A percentile compares a stretch with the other conserved stretches of the same genome.
These are phyloP conservation scores for Pleurotus cornucopiae DNA, from an alignment of 768 basidiomycete species.

Conservation along the genomic window DNA sequence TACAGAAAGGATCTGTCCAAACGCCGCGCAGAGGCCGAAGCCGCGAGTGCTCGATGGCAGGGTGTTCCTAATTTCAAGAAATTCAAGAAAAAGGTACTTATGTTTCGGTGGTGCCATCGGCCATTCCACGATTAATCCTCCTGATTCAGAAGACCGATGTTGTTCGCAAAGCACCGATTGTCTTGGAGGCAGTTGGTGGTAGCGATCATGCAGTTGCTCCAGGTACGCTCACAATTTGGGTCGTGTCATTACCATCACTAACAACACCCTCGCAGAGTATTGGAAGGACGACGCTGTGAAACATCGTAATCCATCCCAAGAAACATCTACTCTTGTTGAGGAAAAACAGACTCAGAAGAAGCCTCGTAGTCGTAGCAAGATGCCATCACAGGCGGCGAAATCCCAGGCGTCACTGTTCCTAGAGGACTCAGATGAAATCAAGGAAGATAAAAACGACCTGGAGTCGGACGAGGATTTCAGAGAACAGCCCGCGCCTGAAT, in stretches of 20 bases:
- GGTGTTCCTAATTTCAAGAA: conserved; percentile 70
- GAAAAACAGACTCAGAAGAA: conserved; percentile 42
- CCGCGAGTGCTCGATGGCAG: conserved; percentile 34
- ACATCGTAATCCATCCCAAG: conserved; percentile 15
- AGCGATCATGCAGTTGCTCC: conserved; percentile 53
- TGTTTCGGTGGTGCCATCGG: not conserved
- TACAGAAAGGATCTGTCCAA: conserved; percentile 25
- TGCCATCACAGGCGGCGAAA: conserved; percentile 20
- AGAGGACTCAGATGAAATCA: conserved; percentile 12
- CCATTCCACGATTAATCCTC: not conserved
- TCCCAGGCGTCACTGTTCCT: conserved; percentile 1
- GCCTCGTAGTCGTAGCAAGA: conserved; percentile 3
- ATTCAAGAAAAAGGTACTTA: conserved; percentile 56
- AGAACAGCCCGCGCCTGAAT: conserved; percentile 25
- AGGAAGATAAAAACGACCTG: conserved; percentile 21
- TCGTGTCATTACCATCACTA: conserved; percentile 5
- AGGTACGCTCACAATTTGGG: conserved; percentile 27
- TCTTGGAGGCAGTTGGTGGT: conserved; percentile 46
- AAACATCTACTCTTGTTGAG: conserved; percentile 43
- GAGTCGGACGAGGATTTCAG: conserved; percentile 11
- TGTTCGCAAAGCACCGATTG: conserved; percentile 30
- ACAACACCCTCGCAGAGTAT: conserved; percentile 35
- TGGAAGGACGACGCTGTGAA: conserved; percentile 43
- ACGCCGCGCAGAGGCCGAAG: conserved; percentile 13
- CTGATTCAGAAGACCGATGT: conserved; percentile 20